A percentile compares a stretch with the other conserved stretches of the same genome.
Evolutionary conservation across 2,329 filamentous ascomycete genomes (phyloP).

Genomic region (Trichophyton simii): DNA sequence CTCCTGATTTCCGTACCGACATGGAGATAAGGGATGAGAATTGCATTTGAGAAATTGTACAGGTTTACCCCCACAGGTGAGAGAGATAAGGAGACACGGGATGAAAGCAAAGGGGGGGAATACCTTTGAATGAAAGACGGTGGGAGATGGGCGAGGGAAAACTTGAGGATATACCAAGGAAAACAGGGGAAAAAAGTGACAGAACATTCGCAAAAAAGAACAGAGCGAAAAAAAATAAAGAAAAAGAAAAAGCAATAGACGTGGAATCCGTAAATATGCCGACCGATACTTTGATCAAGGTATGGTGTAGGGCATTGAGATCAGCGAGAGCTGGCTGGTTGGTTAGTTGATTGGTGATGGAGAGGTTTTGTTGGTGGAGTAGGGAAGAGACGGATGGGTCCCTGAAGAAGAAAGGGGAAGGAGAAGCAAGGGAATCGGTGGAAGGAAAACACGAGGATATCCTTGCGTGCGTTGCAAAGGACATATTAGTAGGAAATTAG

Average conservation of each 20-base stretch:
- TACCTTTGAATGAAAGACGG: background rate
- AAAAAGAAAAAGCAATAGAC: slow-evolving; percentile 6
- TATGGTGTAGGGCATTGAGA: background rate
- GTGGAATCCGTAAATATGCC: slow-evolving; percentile 4
- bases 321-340: background rate
- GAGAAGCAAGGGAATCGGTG: background rate
- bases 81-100: background rate
- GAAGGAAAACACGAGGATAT: background rate
- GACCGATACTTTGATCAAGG: background rate
- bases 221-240: background rate
- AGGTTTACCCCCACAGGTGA: background rate
- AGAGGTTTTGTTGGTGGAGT: background rate
- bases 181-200: background rate
- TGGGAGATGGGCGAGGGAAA: background rate
- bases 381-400: background rate
- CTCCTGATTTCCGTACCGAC: slow-evolving; percentile 3
- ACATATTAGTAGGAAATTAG: slow-evolving; percentile 8
- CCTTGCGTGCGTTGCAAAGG: slow-evolving; percentile 8
- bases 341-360: background rate
- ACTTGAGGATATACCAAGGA: background rate
- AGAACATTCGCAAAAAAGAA: too few species aligned
- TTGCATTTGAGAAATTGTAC: slow-evolving; percentile 6
- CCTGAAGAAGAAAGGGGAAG: background rate
- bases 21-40: background rate
- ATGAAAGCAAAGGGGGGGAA: background rate